Base-by-base conservation (phyloP, 805 yeast genomes). In the Candida loeiensis region DNA sequence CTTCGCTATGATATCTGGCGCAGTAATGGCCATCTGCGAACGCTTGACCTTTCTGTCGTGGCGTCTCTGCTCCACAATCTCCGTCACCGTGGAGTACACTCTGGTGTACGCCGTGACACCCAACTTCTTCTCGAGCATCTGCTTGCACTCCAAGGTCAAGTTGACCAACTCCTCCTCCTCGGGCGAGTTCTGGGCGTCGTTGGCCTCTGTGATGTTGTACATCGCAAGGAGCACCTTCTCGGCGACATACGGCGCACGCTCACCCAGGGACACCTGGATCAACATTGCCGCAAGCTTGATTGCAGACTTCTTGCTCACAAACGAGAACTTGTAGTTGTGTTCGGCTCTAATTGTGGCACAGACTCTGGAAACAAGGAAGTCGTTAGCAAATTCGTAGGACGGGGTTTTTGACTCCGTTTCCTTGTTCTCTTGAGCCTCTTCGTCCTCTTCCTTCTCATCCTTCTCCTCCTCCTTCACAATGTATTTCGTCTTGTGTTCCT, bases 1-100 rank as follows among this genome's bases (percentile, higher is more conserved):
- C 48, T 74, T 76, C 2, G 96, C 93, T n/a, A 87, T 82, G 30
- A 76, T 63, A 12, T 84, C 95, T 1, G 98, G 98, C 3, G 83
- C 85, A 15, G 73, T 75, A 8, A 90, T 71, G 2, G 88, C 84
- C 56, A 87, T 64, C 43, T 84, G 81, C 0, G 95, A 84, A 42
- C 89, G 73, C 55, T 81, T 82, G 0, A 85, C 75, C 55, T 73
- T 79, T 61, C 97, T 78, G 36, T 87, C 95, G 43, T 74, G 74
- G 53, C 97, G 76, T 59, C 87, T 77, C 25, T 67, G 66, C 20
- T 61, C 63, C 17, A 90, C 82, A 13, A 53, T 52, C 47, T 73
- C 77, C 55, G 79, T 78, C n/a, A 88, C 93, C 33, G 66, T 66
- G 1, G 85, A 66, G 54, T 81, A 83, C 2, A 77, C 62, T 15